phyloP scores from a whole-genome alignment of 1,284 basidiomycete genomes.

The Hypsizygus ulmarius region DNA sequence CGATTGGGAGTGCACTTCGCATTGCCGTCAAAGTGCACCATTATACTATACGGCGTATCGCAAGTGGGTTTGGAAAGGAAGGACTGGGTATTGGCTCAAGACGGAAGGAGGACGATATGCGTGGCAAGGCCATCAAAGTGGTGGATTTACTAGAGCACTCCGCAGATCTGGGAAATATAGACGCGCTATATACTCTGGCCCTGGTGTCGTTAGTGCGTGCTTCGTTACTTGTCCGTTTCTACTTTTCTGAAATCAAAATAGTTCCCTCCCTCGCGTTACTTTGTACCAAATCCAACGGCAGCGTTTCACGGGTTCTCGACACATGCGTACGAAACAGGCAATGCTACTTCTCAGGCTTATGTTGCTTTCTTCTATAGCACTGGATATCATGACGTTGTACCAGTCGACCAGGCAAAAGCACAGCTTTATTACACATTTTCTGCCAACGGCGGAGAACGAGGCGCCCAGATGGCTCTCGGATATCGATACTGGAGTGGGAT shows the following conservation, averaged over 20 bases:
- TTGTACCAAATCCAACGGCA: constrained; percentile 54
- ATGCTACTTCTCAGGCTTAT: constrained; percentile 81
- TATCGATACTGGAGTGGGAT: constrained; percentile 97
- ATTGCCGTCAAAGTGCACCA: constrained; percentile 62
- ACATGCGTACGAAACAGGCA: constrained; percentile 69
- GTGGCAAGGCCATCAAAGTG: constrained; percentile 69
- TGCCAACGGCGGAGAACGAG: constrained; percentile 81
- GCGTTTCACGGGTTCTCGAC: constrained; percentile 59
- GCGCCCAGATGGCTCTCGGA: constrained; percentile 90
- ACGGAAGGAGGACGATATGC: constrained; percentile 60
- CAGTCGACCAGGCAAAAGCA: constrained; percentile 70
- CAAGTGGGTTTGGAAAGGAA: constrained; percentile 41
- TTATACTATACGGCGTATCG: constrained; percentile 45
- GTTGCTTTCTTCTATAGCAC: constrained; percentile 87
- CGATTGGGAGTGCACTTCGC: constrained; percentile 62
- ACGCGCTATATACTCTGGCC: constrained; percentile 73
- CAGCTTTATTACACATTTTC: constrained; percentile 93
- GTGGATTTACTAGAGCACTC: constrained; percentile 77
- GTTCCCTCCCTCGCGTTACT: constrained; percentile 70
- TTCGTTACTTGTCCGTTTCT: constrained; percentile 1
- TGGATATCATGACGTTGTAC: constrained; percentile 74
- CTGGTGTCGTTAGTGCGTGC: constrained; percentile 67
- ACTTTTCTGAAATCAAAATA: constrained; percentile 25
- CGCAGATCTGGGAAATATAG: constrained; percentile 71
- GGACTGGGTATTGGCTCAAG: constrained; percentile 39